phyloP scores from a whole-genome alignment of 2,329 filamentous ascomycete genomes.

The Hirsutella minnesotensis region DNA sequence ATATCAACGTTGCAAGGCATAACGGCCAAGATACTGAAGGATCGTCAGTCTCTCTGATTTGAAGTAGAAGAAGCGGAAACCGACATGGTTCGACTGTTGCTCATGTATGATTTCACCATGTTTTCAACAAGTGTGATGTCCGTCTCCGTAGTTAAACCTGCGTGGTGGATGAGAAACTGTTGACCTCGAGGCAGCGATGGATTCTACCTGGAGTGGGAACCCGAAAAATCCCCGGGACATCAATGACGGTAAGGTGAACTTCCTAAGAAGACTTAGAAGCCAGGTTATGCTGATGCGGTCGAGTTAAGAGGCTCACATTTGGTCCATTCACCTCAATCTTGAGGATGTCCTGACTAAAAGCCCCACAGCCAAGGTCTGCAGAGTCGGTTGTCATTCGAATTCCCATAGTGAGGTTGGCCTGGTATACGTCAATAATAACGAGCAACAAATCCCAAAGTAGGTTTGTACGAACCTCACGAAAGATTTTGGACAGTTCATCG shows the following conservation, averaged over 20 bases:
- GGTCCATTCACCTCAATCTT: slow-evolving; percentile 31
- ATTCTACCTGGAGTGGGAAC: too few species aligned
- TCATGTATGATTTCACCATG: slow-evolving; percentile 36
- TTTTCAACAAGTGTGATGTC: slow-evolving; percentile 33
- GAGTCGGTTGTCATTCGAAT: slow-evolving; percentile 17
- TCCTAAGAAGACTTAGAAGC: not conserved
- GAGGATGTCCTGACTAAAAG: slow-evolving; percentile 33
- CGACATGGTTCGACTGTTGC: slow-evolving; percentile 17
- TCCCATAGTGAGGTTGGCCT: slow-evolving; percentile 32
- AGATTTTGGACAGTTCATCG: slow-evolving; percentile 22
- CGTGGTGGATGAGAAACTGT: too few species aligned
- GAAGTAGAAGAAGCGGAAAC: slow-evolving; percentile 1
- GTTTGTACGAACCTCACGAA: slow-evolving; percentile 22
- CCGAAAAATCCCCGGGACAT: too few species aligned
- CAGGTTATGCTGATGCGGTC: not conserved
- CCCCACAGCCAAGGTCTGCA: slow-evolving; percentile 8
- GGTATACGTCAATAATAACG: not conserved
- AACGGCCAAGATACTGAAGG: slow-evolving; percentile 32
- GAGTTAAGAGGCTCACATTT: slow-evolving; percentile 10
- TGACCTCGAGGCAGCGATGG: too few species aligned
- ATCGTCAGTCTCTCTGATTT: slow-evolving; percentile 10
- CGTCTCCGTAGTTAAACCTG: slow-evolving; percentile 28
- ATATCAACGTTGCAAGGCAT: slow-evolving; percentile 27
- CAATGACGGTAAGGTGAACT: too few species aligned
- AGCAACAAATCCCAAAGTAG: not conserved